A percentile compares a stretch with the other conserved stretches of the same genome.
Conservation (phyloP, 83 land plant species). For the Larix sibirica region DNA sequence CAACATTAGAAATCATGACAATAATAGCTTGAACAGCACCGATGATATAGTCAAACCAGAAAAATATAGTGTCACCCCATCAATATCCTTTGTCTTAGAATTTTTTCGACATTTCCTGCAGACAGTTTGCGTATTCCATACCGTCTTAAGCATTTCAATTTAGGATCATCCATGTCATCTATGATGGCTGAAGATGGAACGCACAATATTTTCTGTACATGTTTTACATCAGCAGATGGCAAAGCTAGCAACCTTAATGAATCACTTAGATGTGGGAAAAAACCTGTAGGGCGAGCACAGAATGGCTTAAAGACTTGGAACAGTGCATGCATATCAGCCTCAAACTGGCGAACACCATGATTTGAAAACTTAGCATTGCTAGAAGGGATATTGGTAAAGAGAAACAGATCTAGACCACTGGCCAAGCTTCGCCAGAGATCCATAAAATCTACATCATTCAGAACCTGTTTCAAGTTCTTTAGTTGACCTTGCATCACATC, state of each 20-base stretch:
- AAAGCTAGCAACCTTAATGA: slow-evolving; percentile 60
- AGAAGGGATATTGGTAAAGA: slow-evolving; percentile 55
- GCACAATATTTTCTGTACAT: slow-evolving; percentile 1
- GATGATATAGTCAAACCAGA: too few species aligned
- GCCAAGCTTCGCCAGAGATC: slow-evolving; percentile 82
- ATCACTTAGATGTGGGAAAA: slow-evolving; percentile 72
- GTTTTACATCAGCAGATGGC: slow-evolving; percentile 32
- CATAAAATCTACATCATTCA: slow-evolving; percentile 72
- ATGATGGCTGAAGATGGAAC: slow-evolving; percentile 14
- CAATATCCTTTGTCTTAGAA: slow-evolving; percentile 46
- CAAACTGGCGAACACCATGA: slow-evolving; percentile 64
- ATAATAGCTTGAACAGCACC: too few species aligned
- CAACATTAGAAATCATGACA: too few species aligned
- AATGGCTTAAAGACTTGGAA: slow-evolving; percentile 43
- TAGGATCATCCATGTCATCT: slow-evolving; percentile 26
- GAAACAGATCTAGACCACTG: slow-evolving; percentile 61
- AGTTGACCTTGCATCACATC: slow-evolving; percentile 78
- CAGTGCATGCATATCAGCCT: slow-evolving; percentile 59
- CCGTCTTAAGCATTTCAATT: slow-evolving; percentile 48
- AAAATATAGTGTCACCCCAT: neutral
- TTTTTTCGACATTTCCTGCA: slow-evolving; percentile 49
- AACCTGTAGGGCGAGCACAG: slow-evolving; percentile 95
- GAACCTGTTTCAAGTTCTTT: slow-evolving; percentile 34
- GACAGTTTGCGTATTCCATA: slow-evolving; percentile 57
- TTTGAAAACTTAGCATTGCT: slow-evolving; percentile 60